Conservation (phyloP, 371 early-diverging fungal genomes). For the Massospora cicadina region DNA sequence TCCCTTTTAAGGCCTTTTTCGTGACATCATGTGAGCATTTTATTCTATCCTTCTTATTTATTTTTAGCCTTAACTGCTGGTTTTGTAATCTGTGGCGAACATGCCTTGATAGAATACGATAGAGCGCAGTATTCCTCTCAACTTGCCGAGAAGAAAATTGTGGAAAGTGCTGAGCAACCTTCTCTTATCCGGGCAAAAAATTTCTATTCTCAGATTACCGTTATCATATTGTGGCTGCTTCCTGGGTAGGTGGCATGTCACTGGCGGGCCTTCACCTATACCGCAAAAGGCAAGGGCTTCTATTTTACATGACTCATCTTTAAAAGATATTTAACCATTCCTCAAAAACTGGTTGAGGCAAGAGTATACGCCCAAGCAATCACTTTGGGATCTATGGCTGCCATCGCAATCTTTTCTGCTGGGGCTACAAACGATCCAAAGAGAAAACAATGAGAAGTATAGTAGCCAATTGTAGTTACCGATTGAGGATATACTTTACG, state of each 20-base stretch:
- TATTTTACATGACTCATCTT: constrained; percentile 2
- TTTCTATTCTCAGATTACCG: constrained; percentile 10
- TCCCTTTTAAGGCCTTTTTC: constrained; percentile 15
- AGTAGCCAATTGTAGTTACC: no score
- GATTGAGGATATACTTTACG: no score
- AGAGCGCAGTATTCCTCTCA: neutral
- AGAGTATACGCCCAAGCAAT: constrained; percentile 35
- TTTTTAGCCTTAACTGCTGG: constrained; percentile 11
- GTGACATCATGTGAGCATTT: constrained; percentile 8
- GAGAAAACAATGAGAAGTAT: neutral
- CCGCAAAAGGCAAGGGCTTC: constrained; percentile 12
- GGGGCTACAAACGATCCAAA: neutral
- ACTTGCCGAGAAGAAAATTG: neutral
- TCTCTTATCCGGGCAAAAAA: neutral
- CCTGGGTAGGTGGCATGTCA: constrained; percentile 46
- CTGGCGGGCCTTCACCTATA: constrained; percentile 28
- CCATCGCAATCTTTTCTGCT: constrained; percentile 13
- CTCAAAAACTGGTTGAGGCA: constrained; percentile 54
- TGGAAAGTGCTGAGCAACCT: neutral
- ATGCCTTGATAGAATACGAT: constrained; percentile 12
- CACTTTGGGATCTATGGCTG: constrained; percentile 13
- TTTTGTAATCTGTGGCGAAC: constrained; percentile 12
- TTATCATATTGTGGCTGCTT: constrained; percentile 14
- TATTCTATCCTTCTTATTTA: neutral
- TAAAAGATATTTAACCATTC: constrained; percentile 34